phyloP scores from a whole-genome alignment of 1,139 yeast genomes.

The Hansenula lynferdii region DNA sequence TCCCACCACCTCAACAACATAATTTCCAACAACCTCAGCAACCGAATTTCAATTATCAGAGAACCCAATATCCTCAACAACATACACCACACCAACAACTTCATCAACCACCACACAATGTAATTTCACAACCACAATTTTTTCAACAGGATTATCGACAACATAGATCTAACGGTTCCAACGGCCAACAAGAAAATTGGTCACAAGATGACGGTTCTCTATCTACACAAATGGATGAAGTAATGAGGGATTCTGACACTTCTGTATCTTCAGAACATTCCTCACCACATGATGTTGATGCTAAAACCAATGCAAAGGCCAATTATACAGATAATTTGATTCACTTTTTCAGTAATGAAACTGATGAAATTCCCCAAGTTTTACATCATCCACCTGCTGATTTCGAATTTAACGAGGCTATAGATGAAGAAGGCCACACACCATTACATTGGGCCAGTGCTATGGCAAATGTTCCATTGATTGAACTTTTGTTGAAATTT shows the following conservation, averaged over 20 bases:
- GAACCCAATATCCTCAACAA: constrained; percentile 15
- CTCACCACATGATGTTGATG: constrained; percentile 16
- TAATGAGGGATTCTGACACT: constrained; percentile 30
- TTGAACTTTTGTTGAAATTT: constrained; percentile 59
- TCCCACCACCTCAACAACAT: constrained; percentile 18
- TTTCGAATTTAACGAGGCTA: constrained; percentile 78
- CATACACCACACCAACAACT: constrained; percentile 18
- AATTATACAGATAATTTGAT: constrained; percentile 51
- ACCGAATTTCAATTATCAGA: constrained; percentile 19
- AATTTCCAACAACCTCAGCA: constrained; percentile 13
- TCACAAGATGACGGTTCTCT: constrained; percentile 28
- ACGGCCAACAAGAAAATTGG: constrained; percentile 35
- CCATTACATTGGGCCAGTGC: constrained; percentile 98
- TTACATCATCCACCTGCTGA: constrained; percentile 72
- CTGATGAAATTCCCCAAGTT: constrained; percentile 68
- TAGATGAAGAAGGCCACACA: constrained; percentile 95
- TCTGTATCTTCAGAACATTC: constrained; percentile 33
- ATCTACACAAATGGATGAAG: constrained; percentile 23
- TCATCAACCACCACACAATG: constrained; percentile 4
- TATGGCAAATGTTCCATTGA: constrained; percentile 72
- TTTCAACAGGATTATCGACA: constrained; percentile 17
- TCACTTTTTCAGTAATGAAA: constrained; percentile 66
- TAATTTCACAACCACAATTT: constrained; percentile 1
- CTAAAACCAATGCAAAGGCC: constrained; percentile 17
- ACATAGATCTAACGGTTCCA: constrained; percentile 31